Conservation (phyloP, 23 red algal genomes). For the Porphyridium purpureum region DNA sequence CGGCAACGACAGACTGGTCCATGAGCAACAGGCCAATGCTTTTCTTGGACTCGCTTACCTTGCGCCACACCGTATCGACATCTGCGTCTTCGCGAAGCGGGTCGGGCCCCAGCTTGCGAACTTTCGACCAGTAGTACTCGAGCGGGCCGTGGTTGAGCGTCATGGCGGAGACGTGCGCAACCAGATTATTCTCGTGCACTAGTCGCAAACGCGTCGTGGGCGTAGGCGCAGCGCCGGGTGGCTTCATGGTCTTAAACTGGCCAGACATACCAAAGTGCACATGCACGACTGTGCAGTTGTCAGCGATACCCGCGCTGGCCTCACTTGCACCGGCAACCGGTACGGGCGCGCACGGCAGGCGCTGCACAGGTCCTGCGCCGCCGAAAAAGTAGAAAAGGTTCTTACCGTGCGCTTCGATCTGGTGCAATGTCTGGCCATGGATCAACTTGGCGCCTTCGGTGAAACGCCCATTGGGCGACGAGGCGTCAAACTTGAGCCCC, state of each 20-base stretch:
- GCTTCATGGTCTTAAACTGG: not conserved
- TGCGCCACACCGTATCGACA: not conserved
- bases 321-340: not conserved
- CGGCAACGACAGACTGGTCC: constrained; percentile 9
- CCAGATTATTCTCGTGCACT: not conserved
- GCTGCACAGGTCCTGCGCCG: not conserved
- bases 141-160: not conserved
- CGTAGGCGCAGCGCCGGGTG: not conserved
- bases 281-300: constrained; percentile 1
- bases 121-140: not conserved
- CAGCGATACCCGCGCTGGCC: not conserved
- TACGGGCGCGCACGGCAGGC: not conserved
- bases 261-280: constrained; percentile 17
- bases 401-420: constrained; percentile 10
- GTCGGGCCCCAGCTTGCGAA: constrained; percentile 1
- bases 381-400: constrained; percentile 17
- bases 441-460: constrained; percentile 2
- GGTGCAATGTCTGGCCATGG: not conserved
- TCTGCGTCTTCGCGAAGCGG: constrained; percentile 9
- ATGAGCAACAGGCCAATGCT: constrained; percentile 6
- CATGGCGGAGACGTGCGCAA: not conserved
- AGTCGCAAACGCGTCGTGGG: constrained; percentile 4
- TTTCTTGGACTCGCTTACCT: not conserved
- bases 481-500: not conserved
- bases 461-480: constrained; percentile 14